A percentile compares a stretch with the other conserved stretches of the same genome.
phyloP scores from a whole-genome alignment of 2,329 filamentous ascomycete genomes.

The Aspergillus melleus region DNA sequence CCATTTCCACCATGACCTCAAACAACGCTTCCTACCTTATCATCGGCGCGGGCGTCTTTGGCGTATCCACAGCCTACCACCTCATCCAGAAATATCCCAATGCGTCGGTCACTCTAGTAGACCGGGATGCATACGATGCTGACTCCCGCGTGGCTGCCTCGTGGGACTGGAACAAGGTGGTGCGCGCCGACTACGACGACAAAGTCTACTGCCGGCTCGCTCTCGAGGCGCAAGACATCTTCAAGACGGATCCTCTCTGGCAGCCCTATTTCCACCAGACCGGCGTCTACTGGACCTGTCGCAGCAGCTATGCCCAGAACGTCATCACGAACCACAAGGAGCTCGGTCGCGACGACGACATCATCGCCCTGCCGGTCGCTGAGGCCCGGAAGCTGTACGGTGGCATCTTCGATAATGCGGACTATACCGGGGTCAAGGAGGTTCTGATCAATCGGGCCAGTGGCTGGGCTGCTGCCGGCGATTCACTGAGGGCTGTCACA shows the following conservation, averaged over 20 bases:
- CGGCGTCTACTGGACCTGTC: constrained; percentile 52
- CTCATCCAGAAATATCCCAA: constrained; percentile 31
- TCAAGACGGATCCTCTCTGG: constrained; percentile 37
- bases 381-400: constrained; percentile 57
- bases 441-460: constrained; percentile 60
- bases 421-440: constrained; percentile 60
- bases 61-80: constrained; percentile 29
- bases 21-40: constrained; percentile 4
- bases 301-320: constrained; percentile 49
- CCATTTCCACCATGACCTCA: not conserved
- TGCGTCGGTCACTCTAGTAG: constrained; percentile 26
- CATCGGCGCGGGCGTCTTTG: constrained; percentile 23
- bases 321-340: constrained; percentile 54
- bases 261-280: constrained; percentile 51
- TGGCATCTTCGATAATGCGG: constrained; percentile 61
- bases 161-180: constrained; percentile 33
- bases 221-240: constrained; percentile 32
- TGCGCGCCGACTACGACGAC: constrained; percentile 31
- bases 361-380: constrained; percentile 50
- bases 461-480: constrained; percentile 65
- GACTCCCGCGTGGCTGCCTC: constrained; percentile 34
- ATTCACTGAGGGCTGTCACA: constrained; percentile 57
- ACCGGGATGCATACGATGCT: constrained; percentile 35
- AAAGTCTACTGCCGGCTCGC: constrained; percentile 28
- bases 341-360: constrained; percentile 48